Evolutionary conservation across 495 filamentous ascomycete species (phyloP).

Genomic region (Aspergillus asperescens): DNA sequence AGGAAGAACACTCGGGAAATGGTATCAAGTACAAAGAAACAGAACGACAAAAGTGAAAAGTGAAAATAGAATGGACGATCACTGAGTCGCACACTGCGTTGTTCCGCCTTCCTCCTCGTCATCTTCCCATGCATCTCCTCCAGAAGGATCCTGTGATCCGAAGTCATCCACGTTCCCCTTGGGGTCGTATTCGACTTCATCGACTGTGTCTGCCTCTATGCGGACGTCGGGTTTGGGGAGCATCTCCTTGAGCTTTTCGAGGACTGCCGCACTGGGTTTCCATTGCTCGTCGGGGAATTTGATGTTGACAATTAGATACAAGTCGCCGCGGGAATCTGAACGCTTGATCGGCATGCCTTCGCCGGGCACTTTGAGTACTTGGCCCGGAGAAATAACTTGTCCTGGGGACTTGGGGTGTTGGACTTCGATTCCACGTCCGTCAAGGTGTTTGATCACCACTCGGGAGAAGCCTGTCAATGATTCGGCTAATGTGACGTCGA

Average conservation of each 20-base stretch:
- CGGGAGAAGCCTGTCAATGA: slow-evolving; percentile 84
- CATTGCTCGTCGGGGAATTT: slow-evolving; percentile 85
- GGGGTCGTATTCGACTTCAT: slow-evolving; percentile 82
- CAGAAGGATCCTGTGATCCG: slow-evolving; percentile 62
- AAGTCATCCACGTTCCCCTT: slow-evolving; percentile 77
- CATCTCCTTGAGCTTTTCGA: slow-evolving; percentile 64
- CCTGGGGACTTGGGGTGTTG: slow-evolving; percentile 63
- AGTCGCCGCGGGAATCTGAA: slow-evolving; percentile 74
- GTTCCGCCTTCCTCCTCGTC: slow-evolving; percentile 62
- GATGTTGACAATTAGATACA: slow-evolving; percentile 81
- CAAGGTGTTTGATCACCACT: slow-evolving; percentile 86
- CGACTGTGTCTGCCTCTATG: slow-evolving; percentile 65
- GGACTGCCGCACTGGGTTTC: slow-evolving; percentile 60
- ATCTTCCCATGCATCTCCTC: slow-evolving; percentile 73
- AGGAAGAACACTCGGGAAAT: slow-evolving; percentile 6
- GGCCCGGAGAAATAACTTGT: slow-evolving; percentile 69
- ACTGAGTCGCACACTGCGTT: slow-evolving; percentile 83
- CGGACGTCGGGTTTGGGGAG: slow-evolving; percentile 59
- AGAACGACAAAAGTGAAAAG: slow-evolving; percentile 8
- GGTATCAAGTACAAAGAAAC: slow-evolving; percentile 5
- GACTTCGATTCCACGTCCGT: slow-evolving; percentile 84
- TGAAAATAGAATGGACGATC: slow-evolving; percentile 32
- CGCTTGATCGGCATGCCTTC: slow-evolving; percentile 95
- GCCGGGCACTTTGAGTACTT: slow-evolving; percentile 75
- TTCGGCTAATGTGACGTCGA: slow-evolving; percentile 77